Evolutionary conservation across 2,329 filamentous ascomycete genomes (phyloP), one percentile per base, ranked within the genome.

Genomic region (Amylocarpus encephaloides): DNA sequence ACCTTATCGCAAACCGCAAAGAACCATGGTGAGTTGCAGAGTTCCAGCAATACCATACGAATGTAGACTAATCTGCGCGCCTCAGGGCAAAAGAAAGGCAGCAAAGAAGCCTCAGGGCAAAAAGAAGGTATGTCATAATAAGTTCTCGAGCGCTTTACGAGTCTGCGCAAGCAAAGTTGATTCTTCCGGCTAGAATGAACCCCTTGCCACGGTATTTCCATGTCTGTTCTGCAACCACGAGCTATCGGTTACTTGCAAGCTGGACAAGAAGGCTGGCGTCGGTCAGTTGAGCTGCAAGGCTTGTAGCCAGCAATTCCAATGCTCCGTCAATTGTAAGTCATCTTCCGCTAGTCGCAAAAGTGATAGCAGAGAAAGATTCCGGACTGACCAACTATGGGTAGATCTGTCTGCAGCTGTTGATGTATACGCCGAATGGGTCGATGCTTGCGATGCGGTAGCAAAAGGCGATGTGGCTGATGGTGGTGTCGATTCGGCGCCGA

Each of bases 211-310:
- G 2, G 80, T 82, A n/a, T 98, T 98, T 70, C 88, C 91, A 50
- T 98, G 93, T 67, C 83, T 98, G 41, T 98, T 98, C 73, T 98
- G 93, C 77, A 97, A 96, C 68, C 91, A 97, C 71, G 93, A 97
- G 67, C 93, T 89, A 59, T 88, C 91, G 0, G 88, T 98, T 46
- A 79, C 82, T 26, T 87, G 96, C 59, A 93, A 94, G 70, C 78
- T 98, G 45, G 90, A 98, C 67, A 95, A 95, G 76, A 97, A 97
- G 68, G 76, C 82, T 26, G 89, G 89, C 46, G 79, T 95, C 34
- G 93, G 92, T 42, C 81, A 86, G 54, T 76, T 98, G 22, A 82
- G 85, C 52, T 98, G 93, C 74, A 95, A 92, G 67, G 82, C 95
- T 47, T 98, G 93, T 69, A 91, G 88, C 2, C 92, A 97, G 71